Evolutionary conservation across 2,329 filamentous ascomycete genomes (phyloP), one percentile per base, ranked within the genome.

Genomic region (Pezicula radicicola): DNA sequence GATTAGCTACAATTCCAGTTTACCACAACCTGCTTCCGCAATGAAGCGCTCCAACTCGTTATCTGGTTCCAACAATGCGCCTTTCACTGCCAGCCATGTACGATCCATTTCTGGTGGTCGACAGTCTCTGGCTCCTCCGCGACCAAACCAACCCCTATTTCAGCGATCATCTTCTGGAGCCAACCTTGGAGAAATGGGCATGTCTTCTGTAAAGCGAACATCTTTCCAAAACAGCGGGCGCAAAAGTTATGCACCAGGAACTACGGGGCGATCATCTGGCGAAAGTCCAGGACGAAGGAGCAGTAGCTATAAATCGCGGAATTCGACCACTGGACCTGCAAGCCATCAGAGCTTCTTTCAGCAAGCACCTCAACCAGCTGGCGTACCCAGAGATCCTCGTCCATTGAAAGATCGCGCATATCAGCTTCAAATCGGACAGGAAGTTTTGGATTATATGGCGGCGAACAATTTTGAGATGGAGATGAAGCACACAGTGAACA

Each of bases 401-500:
- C 89, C 92, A 13, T 75, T 97, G 49, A 89, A 87, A 65, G 91
- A 97, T 66, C 79, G 89, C 36, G 79, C 81, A 19, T 96, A 88
- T 61, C 89, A 95, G 66, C 79, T 84, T 28, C 84, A 87, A 51
- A 92, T 99, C 69, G 90, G 88, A 7, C 88, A 94, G 61, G 92
- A 99, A 64, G 73, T 99, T 50, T 75, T 96, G 59, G 94, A 99
- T 60, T 99, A 96, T 67, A 80, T 99, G 66, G 86, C 90, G 1
- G 86, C 92, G 52, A 87, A 97, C 69, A 96, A 97, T 66, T 99
- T 97, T 64, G 94, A 99, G 71, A 85, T 97, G 80, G 92, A 97
- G 62, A 96, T 95, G 86, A 97, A 96, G 72, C 89, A 97, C 68
- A 87, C 85, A 1, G 76, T 99, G 57, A 97, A 97, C 63, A 89